These are phyloP conservation scores for Claviceps quebecensis DNA, from an alignment of 2,329 filamentous ascomycete genomes.

Conservation along the genomic window DNA sequence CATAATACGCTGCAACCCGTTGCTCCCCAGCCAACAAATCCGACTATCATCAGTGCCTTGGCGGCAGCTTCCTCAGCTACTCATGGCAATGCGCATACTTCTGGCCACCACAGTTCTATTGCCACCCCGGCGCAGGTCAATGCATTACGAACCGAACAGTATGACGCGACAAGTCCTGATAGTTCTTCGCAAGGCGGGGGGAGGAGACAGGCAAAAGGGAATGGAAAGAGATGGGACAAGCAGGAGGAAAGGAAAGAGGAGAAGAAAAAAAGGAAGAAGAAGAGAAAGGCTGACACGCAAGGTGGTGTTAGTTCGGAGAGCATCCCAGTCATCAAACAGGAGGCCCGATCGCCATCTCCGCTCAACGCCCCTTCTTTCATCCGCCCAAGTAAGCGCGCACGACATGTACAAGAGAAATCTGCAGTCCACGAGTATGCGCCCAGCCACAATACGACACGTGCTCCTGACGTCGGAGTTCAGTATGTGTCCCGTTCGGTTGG, in stretches of 20 bases:
- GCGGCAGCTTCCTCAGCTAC: constrained; percentile 2
- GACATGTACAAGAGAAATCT: constrained; percentile 29
- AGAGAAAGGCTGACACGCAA: constrained; percentile 36
- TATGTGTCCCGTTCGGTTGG: constrained; percentile 16
- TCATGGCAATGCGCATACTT: not conserved
- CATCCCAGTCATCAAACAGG: constrained; percentile 46
- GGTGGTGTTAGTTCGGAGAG: constrained; percentile 30
- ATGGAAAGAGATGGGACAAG: constrained; percentile 31
- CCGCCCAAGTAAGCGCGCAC: constrained; percentile 43
- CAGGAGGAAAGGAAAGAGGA: constrained; percentile 34
- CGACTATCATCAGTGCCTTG: constrained; percentile 37
- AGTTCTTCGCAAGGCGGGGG: constrained; percentile 43
- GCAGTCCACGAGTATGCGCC: constrained; percentile 21
- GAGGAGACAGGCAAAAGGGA: constrained; percentile 30
- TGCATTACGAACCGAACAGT: constrained; percentile 38
- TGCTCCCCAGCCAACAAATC: constrained; percentile 63
- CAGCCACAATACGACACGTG: constrained; percentile 26
- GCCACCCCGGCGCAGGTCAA: constrained; percentile 37
- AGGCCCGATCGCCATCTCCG: constrained; percentile 51
- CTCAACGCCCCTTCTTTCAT: constrained; percentile 36
- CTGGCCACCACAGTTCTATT: not conserved
- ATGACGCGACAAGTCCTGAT: constrained; percentile 40
- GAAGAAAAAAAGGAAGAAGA: constrained; percentile 30
- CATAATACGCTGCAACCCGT: constrained; percentile 62
- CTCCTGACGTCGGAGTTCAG: constrained; percentile 21